Evolutionary conservation across 306 rosid species (phyloP).

Genomic region (Castanea sativa): DNA sequence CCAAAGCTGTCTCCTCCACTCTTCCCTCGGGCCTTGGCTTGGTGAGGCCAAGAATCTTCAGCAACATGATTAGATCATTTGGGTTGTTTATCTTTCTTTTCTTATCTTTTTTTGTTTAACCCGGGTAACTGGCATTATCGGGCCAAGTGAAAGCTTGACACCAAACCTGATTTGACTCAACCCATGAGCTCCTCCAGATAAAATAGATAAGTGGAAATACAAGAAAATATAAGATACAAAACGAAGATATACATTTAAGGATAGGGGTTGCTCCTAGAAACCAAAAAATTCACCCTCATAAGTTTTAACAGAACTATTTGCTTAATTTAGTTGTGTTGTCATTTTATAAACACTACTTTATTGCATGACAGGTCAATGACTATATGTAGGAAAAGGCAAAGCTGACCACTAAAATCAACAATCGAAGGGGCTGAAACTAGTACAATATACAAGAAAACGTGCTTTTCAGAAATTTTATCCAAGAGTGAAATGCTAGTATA

Average conservation of each 20-base stretch:
- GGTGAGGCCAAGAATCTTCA: too few species aligned
- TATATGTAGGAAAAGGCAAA: neutral
- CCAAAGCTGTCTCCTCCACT: too few species aligned
- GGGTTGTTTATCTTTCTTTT: too few species aligned
- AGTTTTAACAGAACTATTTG: neutral
- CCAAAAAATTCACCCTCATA: neutral
- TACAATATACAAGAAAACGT: neutral
- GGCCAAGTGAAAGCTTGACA: too few species aligned
- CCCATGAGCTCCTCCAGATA: too few species aligned
- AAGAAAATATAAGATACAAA: neutral
- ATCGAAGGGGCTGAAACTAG: neutral
- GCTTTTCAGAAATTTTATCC: neutral
- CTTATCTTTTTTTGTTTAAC: too few species aligned
- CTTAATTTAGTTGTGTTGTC: neutral
- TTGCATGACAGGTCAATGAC: neutral
- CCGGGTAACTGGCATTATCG: too few species aligned
- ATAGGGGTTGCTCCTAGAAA: neutral
- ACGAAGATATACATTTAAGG: too few species aligned
- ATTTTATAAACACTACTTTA: neutral
- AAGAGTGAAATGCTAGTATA: neutral
- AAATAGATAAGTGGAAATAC: too few species aligned
- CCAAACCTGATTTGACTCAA: too few species aligned
- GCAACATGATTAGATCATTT: too few species aligned
- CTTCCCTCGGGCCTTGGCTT: too few species aligned
- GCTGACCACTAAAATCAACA: neutral